Percentiles rank a stretch among this genome's conserved stretches.
phyloP scores from a whole-genome alignment of 345 rosid species.

The Excoecaria agallocha region DNA sequence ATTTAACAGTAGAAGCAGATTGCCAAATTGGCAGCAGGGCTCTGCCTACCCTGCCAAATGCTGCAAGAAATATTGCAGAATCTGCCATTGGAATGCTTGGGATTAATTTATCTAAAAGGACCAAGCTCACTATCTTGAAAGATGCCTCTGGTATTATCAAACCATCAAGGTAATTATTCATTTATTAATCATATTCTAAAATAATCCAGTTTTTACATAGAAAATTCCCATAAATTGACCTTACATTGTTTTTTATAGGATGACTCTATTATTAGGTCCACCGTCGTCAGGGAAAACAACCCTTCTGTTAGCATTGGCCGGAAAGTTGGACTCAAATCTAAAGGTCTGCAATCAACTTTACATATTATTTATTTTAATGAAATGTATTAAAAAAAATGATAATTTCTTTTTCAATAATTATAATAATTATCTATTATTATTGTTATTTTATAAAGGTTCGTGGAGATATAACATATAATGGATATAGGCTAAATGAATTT shows the following conservation, averaged over 20 bases:
- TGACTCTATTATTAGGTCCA: slow-evolving; percentile 83
- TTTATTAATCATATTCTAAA: background rate
- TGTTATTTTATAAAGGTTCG: slow-evolving; percentile 40
- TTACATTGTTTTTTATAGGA: slow-evolving; percentile 32
- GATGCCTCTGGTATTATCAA: slow-evolving; percentile 68
- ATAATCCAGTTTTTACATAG: background rate
- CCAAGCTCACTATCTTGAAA: slow-evolving; percentile 76
- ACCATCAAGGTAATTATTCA: slow-evolving; percentile 53
- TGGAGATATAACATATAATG: slow-evolving; percentile 73
- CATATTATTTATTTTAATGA: background rate
- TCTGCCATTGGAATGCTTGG: slow-evolving; percentile 59
- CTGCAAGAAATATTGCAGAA: slow-evolving; percentile 60
- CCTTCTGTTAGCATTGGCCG: slow-evolving; percentile 76
- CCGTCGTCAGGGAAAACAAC: slow-evolving; percentile 97
- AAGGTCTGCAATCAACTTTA: slow-evolving; percentile 37
- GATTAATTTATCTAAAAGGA: slow-evolving; percentile 53
- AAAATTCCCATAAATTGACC: background rate
- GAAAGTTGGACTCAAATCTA: slow-evolving; percentile 67
- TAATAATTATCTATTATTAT: too few relatives aligned
- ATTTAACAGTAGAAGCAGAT: slow-evolving; percentile 62
- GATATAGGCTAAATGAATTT: slow-evolving; percentile 58
- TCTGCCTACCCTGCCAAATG: slow-evolving; percentile 75
- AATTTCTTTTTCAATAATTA: background rate
- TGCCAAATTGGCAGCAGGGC: slow-evolving; percentile 78
- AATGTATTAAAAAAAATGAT: background rate